A percentile compares a stretch with the other conserved stretches of the same genome.
phyloP scores from a whole-genome alignment of 2,329 filamentous ascomycete species.

The Fusarium circinatum region DNA sequence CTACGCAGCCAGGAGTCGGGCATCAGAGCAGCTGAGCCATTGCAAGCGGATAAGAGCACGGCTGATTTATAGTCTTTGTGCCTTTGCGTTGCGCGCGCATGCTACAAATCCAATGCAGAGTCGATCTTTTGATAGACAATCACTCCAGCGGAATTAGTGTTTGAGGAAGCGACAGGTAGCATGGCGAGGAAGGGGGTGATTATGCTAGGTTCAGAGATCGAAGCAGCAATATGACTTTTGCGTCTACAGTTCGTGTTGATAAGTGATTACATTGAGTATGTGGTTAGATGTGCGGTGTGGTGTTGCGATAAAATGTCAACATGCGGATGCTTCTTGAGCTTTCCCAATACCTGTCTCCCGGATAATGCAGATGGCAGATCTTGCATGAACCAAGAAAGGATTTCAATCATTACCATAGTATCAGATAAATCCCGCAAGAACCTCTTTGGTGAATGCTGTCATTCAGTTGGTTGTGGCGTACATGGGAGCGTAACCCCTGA shows the following conservation, averaged over 20 bases:
- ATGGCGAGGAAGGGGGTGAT: not conserved
- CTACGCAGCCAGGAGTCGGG: not conserved
- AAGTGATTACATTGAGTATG: not conserved
- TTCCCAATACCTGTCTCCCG: not conserved
- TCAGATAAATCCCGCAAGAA: not conserved
- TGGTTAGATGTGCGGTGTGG: not conserved
- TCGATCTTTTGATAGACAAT: slow-evolving; percentile 14
- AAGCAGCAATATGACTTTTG: slow-evolving; percentile 1
- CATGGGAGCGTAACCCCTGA: not conserved
- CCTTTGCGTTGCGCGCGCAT: slow-evolving; percentile 2
- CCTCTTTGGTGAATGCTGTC: not conserved
- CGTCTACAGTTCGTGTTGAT: not conserved
- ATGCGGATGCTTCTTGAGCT: not conserved
- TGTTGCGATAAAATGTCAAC: not conserved
- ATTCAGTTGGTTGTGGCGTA: not conserved
- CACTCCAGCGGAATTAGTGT: not conserved
- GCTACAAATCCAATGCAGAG: slow-evolving; percentile 14
- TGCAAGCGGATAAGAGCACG: slow-evolving; percentile 13
- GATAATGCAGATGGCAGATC: not conserved
- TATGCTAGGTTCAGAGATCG: slow-evolving; percentile 21
- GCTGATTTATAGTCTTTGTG: not conserved
- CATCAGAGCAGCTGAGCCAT: not conserved
- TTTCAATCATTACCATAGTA: not conserved
- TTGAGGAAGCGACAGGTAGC: not conserved
- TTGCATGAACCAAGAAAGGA: not conserved